These are phyloP conservation scores for Paracoccidioides lutzii DNA, from an alignment of 2,329 filamentous ascomycete species.

Conservation along the genomic window DNA sequence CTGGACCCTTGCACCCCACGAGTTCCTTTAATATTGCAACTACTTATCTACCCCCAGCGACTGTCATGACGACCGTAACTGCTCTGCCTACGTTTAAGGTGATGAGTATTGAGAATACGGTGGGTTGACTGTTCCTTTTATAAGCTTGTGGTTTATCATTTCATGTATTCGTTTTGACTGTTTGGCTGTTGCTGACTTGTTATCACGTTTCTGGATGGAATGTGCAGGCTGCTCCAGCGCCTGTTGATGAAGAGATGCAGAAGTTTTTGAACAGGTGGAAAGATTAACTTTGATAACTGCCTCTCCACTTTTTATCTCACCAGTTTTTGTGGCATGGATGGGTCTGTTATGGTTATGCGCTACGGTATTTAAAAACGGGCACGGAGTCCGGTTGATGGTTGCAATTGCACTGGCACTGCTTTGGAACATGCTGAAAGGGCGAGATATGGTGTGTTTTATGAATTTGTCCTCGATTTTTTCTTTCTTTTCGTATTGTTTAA, in stretches of 20 bases:
- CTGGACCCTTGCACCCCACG: constrained; percentile 41
- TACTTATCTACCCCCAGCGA: constrained; percentile 35
- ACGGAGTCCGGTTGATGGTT: too few relatives aligned
- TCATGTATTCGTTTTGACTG: too few relatives aligned
- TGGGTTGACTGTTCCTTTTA: constrained; percentile 26
- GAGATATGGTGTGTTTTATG: too few relatives aligned
- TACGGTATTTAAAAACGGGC: too few relatives aligned
- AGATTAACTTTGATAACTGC: constrained; percentile 31
- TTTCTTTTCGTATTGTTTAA: not conserved
- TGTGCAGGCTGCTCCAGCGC: constrained; percentile 41
- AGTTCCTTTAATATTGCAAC: constrained; percentile 42
- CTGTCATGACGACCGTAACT: constrained; percentile 36
- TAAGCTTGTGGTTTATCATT: not conserved
- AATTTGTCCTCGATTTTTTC: not conserved
- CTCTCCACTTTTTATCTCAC: not conserved
- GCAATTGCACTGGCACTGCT: too few relatives aligned
- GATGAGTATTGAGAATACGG: constrained; percentile 45
- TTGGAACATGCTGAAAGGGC: too few relatives aligned
- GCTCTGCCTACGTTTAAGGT: constrained; percentile 38
- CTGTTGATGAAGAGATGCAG: constrained; percentile 42
- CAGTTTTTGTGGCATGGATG: not conserved
- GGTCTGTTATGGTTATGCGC: not conserved
- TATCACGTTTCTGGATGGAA: constrained; percentile 4
- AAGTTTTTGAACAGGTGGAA: constrained; percentile 48
- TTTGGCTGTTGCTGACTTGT: not conserved